Evolutionary conservation across 2,329 filamentous ascomycete species (phyloP).

Genomic region (Pestalotiopsis sp.): DNA sequence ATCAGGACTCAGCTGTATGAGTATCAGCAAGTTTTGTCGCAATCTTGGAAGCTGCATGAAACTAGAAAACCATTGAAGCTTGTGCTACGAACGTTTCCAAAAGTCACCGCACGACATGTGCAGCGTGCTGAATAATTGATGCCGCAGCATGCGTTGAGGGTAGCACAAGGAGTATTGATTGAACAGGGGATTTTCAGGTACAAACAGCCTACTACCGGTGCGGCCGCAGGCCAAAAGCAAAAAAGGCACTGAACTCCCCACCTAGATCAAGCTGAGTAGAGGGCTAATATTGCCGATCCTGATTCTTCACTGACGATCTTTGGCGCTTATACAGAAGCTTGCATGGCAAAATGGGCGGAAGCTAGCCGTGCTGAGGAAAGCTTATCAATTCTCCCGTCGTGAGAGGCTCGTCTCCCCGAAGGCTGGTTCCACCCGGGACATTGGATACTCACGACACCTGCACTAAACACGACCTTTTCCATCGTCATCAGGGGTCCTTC

Average conservation of each 20-base stretch:
- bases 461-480: background rate
- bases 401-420: background rate
- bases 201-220: background rate
- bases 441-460: background rate
- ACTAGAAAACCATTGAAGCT: background rate
- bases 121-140: background rate
- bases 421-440: background rate
- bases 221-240: constrained; percentile 1
- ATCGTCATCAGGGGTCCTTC: background rate
- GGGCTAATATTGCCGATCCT: constrained; percentile 6
- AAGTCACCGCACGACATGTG: no score
- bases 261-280: background rate
- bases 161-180: background rate
- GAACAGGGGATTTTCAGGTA: background rate
- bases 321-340: background rate
- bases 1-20: background rate
- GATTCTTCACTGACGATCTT: constrained; percentile 3
- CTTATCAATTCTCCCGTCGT: background rate
- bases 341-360: background rate
- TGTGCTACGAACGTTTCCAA: background rate
- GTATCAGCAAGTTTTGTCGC: background rate
- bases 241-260: background rate
- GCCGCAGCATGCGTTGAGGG: background rate
- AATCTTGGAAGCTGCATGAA: background rate
- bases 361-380: background rate